These are phyloP conservation scores for Geoglossum glabrum DNA, from an alignment of 495 filamentous ascomycete species.

Conservation along the genomic window DNA sequence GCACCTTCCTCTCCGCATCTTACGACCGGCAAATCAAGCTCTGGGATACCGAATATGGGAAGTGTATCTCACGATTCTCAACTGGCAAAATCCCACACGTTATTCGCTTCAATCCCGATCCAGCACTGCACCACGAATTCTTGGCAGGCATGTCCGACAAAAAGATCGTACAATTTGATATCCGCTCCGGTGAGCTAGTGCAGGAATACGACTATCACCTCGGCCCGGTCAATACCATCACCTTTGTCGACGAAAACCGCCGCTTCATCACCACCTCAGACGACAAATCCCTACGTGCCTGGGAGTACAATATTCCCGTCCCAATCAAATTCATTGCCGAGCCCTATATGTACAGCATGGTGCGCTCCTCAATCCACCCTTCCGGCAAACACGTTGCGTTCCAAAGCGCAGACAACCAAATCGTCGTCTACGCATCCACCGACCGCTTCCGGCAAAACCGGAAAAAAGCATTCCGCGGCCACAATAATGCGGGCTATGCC, in stretches of 20 bases:
- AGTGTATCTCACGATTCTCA: conserved; percentile 67
- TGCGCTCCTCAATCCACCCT: conserved; percentile 61
- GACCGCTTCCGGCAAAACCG: conserved; percentile 95
- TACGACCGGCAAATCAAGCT: conserved; percentile 92
- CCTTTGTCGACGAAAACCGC: conserved; percentile 83
- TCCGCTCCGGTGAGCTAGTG: conserved; percentile 58
- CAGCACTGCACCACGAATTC: conserved; percentile 69
- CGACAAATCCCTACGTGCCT: conserved; percentile 85
- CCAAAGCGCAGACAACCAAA: conserved; percentile 86
- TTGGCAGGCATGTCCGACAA: conserved; percentile 93
- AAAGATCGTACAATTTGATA: conserved; percentile 96
- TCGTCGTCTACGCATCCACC: conserved; percentile 78
- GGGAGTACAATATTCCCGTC: conserved; percentile 94
- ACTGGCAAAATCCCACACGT: conserved; percentile 92
- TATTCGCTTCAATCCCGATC: conserved; percentile 70
- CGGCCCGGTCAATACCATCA: conserved; percentile 92
- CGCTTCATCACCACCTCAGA: conserved; percentile 96
- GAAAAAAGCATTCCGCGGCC: conserved; percentile 88
- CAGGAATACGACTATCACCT: conserved; percentile 98
- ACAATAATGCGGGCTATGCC: conserved; percentile 86
- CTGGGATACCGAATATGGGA: conserved; percentile 93
- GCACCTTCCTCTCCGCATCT: conserved; percentile 71
- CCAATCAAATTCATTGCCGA: conserved; percentile 82
- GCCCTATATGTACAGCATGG: conserved; percentile 89
- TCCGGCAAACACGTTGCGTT: conserved; percentile 83